Base-by-base conservation (phyloP, 1,139 yeast species). In the Saccharomyces hybrid region DNA sequence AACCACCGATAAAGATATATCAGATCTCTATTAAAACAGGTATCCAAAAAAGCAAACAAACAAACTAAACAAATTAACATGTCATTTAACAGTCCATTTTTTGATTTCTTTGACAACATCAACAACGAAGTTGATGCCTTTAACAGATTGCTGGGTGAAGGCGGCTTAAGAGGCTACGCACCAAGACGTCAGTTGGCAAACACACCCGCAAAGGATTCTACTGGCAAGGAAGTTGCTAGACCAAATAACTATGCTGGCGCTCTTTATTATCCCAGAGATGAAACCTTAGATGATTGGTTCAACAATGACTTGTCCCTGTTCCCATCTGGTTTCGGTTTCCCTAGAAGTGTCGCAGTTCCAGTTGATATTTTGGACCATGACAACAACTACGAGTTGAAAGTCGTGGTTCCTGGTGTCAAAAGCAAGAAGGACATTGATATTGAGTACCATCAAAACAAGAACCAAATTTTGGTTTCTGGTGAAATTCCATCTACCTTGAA, bases 341-440 rank as follows among this genome's bases (percentile, higher is more conserved):
- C 52, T 2, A 54, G 41, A 5, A 49, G 29, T 13, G 54, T 57
- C 25, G 61, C 69, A 34, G 77, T 77, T 49, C 77, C 78, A 16
- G 70, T 75, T 41, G 78, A 75, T 57, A 65, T 76, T 47, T 59
- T 74, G 51, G 79, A 76, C 16, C 70, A 71, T 50, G 72, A 69
- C 6, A 64, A 68, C 34, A 62, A 68, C 20, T 76, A 75, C 58
- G 73, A 73, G 31, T 59, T 76, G 38, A 72, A 71, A 38, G 64
- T 75, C 5, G 69, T 76, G 0, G 64, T 74, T 50, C 77, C 79
- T 13, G 79, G 79, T 53, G 75, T 74, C 25, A 72, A 71, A 58
- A 71, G 71, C 2, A 65, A 73, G 51, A 63, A 65, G 49, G 62
- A 60, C 51, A 69, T 75, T 51, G 63, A 72, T 23, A 58, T 76